These are phyloP conservation scores for Xylaria venustula DNA, from an alignment of 495 filamentous ascomycete species.

Conservation along the genomic window DNA sequence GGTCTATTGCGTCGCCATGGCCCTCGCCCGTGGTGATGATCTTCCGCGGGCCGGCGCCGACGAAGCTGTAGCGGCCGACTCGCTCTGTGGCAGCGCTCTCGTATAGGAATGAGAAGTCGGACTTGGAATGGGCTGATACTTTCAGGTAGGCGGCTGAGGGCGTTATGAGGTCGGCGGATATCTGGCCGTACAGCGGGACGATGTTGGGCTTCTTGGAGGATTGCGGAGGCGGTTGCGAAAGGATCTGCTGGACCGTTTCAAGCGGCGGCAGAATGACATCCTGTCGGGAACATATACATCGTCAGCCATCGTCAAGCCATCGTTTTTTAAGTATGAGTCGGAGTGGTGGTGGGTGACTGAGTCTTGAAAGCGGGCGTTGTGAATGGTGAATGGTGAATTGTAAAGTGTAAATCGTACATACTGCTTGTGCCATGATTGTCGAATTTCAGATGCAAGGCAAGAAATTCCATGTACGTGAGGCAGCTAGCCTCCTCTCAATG, in stretches of 20 bases:
- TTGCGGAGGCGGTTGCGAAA: conserved; percentile 21
- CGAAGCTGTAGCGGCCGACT: conserved; percentile 91
- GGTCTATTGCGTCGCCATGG: conserved; percentile 79
- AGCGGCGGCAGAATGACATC: conserved; percentile 33
- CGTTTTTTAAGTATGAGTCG: too few species aligned
- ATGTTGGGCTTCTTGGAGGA: conserved; percentile 60
- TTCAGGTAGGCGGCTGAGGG: conserved; percentile 91
- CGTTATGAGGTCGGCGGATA: conserved; percentile 88
- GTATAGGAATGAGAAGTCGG: conserved; percentile 78
- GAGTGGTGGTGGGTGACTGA: too few species aligned
- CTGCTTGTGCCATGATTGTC: conserved; percentile 31
- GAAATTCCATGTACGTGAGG: conserved; percentile 1
- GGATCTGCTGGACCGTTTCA: conserved; percentile 27
- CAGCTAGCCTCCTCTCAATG: conserved; percentile 3
- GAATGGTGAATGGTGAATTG: background rate
- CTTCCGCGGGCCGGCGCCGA: conserved; percentile 85
- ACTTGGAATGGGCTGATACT: conserved; percentile 67
- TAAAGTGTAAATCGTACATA: conserved; percentile 19
- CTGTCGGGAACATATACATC: conserved; percentile 8
- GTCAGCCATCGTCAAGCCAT: conserved; percentile 8
- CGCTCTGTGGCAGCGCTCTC: conserved; percentile 93
- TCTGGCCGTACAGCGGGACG: conserved; percentile 79
- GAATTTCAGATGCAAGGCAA: background rate
- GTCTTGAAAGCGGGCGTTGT: background rate
- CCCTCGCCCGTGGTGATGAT: conserved; percentile 83